Base-by-base conservation (phyloP, 371 early-diverging fungal genomes). In the Mortierella sp. region DNA sequence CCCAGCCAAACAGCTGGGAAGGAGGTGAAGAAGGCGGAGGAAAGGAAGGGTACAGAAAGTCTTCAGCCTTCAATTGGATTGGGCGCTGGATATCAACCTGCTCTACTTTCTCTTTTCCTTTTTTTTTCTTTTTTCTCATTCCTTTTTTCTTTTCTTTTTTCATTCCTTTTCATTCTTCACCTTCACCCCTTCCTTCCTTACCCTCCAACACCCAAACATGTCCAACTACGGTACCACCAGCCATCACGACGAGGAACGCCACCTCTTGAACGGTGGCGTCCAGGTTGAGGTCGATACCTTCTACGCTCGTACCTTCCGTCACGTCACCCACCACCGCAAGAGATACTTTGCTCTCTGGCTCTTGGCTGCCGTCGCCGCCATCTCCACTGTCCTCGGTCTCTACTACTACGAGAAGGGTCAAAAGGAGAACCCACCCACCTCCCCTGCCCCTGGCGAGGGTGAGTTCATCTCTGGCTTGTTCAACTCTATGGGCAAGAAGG, bases 151-250 rank as follows among this genome's bases (percentile, higher is more conserved):
- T 43, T 62, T 57, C 45, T n/a, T n/a, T 41, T 33, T 47, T 47
- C 19, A 50, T 21, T 33, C 28, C 43, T 16, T 43, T 62, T 57
- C 45, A 55, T 55, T 58, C 65, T 24, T 38, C 19, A 38, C 45
- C 45, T 13, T 43, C 2, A 52, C 24, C 22, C 47, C 11, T 55
- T 61, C 43, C 45, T 63, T 33, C 41, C 43, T 24, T 24, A 47
- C 36, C 57, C 52, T 40, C 65, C 40, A 45, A 52, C 10, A 58
- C 33, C 15, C 15, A 63, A 38, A 24, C 64, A 81, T 81, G 81
- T 75, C 81, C 63, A 68, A 65, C 69, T 81, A 81, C 81, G 81
- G 81, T 28, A 63, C 81, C 69, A 68, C 58, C 61, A 72, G 59
- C 77, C 63, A 77, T 38, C 43, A 45, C 66, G 76, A 65, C 65